A percentile compares a stretch with the other conserved stretches of the same genome.
phyloP scores from a whole-genome alignment of 331 rosid species.

The Pyrus hybrid region DNA sequence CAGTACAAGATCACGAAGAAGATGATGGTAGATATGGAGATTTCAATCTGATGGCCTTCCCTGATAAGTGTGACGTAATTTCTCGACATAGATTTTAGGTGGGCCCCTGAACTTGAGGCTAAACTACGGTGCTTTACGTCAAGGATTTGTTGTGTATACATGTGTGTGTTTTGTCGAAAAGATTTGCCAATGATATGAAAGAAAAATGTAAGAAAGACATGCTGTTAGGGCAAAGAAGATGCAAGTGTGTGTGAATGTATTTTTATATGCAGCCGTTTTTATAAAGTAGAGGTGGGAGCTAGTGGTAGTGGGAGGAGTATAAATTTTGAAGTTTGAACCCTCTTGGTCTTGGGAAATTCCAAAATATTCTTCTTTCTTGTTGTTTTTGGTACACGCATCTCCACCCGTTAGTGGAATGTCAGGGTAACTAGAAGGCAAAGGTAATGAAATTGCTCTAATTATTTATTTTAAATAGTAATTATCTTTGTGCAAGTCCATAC shows the following conservation, averaged over 20 bases:
- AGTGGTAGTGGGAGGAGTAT: constrained; percentile 23
- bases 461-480: no score
- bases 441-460: no score
- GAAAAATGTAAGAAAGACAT: background rate
- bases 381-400: background rate
- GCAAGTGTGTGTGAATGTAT: constrained; percentile 19
- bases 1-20: background rate
- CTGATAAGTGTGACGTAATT: constrained; percentile 15
- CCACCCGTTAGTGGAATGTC: no score
- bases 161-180: constrained; percentile 25
- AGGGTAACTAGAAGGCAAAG: no score
- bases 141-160: background rate
- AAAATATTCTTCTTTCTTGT: background rate
- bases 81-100: constrained; percentile 17
- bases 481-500: no score
- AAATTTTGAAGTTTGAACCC: constrained; percentile 90
- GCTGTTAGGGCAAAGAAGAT: constrained; percentile 23
- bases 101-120: constrained; percentile 23
- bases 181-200: constrained; percentile 29
- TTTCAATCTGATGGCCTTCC: background rate
- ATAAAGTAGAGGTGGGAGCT: constrained; percentile 6
- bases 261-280: constrained; percentile 26
- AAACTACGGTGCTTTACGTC: background rate
- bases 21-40: background rate
- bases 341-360: constrained; percentile 34